Evolutionary conservation across 805 yeast genomes (phyloP).

Genomic region (Ogataea populi-albae): DNA sequence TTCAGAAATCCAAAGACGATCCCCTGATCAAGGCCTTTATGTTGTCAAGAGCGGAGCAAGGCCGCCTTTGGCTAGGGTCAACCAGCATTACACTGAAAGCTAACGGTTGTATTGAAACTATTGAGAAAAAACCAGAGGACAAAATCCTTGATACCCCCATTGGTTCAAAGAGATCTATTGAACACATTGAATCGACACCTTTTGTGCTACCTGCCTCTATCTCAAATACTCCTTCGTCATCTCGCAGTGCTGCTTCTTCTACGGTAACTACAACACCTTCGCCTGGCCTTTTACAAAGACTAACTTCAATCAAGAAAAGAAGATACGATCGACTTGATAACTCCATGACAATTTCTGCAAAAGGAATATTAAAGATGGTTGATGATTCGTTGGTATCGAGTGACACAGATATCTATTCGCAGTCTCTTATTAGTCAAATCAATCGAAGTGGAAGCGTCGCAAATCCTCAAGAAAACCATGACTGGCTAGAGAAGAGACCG

Average conservation of each 20-base stretch:
- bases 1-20: slow-evolving; percentile 4
- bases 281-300: slow-evolving; percentile 12
- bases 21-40: slow-evolving; percentile 12
- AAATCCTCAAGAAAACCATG: slow-evolving; percentile 8
- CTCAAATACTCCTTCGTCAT: not conserved
- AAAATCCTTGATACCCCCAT: slow-evolving; percentile 15
- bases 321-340: slow-evolving; percentile 33
- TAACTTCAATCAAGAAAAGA: slow-evolving; percentile 19
- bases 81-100: slow-evolving; percentile 5
- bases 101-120: slow-evolving; percentile 6
- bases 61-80: slow-evolving; percentile 12
- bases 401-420: slow-evolving; percentile 32
- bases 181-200: slow-evolving; percentile 13
- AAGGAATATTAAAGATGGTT: slow-evolving; percentile 37
- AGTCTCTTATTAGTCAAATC: slow-evolving; percentile 13
- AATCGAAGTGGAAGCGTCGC: slow-evolving; percentile 1
- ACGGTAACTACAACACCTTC: slow-evolving; percentile 14
- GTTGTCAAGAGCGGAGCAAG: no score
- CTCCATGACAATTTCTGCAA: slow-evolving; percentile 36
- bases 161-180: slow-evolving; percentile 15
- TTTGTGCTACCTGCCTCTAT: not conserved
- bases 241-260: slow-evolving; percentile 5
- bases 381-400: slow-evolving; percentile 38
- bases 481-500: slow-evolving; percentile 2
- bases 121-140: not conserved